A percentile compares a stretch with the other conserved stretches of the same genome.
Conservation (phyloP, 768 basidiomycete species). For the Psilocybe sp. region DNA sequence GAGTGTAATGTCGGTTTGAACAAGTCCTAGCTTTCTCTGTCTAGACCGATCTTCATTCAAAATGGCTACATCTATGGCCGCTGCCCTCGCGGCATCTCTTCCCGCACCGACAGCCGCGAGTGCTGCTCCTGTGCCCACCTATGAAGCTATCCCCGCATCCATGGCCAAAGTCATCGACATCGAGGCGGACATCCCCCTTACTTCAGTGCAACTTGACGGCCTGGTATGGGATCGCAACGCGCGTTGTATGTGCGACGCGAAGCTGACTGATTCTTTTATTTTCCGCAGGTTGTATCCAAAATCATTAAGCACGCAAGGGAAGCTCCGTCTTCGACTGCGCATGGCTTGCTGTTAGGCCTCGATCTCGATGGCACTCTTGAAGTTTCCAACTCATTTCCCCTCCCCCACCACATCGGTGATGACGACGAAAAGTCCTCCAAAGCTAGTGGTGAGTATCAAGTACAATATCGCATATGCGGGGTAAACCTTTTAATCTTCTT, state of each 20-base stretch:
- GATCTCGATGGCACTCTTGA: slow-evolving; percentile 91
- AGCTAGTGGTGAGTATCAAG: slow-evolving; percentile 54
- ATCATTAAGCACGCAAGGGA: slow-evolving; percentile 92
- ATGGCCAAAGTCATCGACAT: slow-evolving; percentile 94
- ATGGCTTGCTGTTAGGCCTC: slow-evolving; percentile 86
- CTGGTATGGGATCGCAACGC: slow-evolving; percentile 48
- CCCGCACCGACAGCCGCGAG: slow-evolving; percentile 64
- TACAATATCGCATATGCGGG: slow-evolving; percentile 3
- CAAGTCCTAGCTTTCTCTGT: slow-evolving; percentile 1
- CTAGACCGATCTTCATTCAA: slow-evolving; percentile 15
- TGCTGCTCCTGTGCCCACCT: slow-evolving; percentile 60
- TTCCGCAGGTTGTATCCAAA: slow-evolving; percentile 79
- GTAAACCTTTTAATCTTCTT: slow-evolving; percentile 1
- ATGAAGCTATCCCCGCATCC: slow-evolving; percentile 88
- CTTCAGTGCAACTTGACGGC: slow-evolving; percentile 79
- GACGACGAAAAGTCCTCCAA: slow-evolving; percentile 84
- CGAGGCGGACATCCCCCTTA: slow-evolving; percentile 84
- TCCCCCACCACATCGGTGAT: slow-evolving; percentile 69
- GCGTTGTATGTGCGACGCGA: neutral
- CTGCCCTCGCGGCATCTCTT: slow-evolving; percentile 82
- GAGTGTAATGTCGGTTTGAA: neutral
- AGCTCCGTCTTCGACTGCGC: slow-evolving; percentile 64
- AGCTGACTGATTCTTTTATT: slow-evolving; percentile 5
- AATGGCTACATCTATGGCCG: slow-evolving; percentile 88
- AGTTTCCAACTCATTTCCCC: slow-evolving; percentile 86